Evolutionary conservation across 2,329 filamentous ascomycete species (phyloP).

Genomic region (Graphiopsis chlorocephala): DNA sequence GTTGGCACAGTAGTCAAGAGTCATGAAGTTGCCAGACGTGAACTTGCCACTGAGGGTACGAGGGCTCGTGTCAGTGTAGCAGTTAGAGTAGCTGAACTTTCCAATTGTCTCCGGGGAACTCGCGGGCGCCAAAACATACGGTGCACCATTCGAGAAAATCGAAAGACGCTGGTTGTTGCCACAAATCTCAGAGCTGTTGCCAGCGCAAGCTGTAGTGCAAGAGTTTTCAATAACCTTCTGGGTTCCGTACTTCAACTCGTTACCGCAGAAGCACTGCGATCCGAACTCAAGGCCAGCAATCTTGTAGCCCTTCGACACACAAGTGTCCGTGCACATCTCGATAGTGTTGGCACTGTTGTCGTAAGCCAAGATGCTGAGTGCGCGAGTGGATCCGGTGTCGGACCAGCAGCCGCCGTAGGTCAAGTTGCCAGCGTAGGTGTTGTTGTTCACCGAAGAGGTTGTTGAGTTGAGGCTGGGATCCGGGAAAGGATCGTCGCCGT

Average conservation of each 20-base stretch:
- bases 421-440: constrained; percentile 36
- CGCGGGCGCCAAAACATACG: constrained; percentile 23
- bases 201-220: constrained; percentile 32
- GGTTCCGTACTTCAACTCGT: constrained; percentile 25
- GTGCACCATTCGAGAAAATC: constrained; percentile 30
- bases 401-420: constrained; percentile 39
- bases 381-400: constrained; percentile 25
- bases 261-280: constrained; percentile 37
- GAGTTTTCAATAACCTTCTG: constrained; percentile 31
- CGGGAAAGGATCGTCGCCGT: constrained; percentile 35
- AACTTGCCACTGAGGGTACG: constrained; percentile 29
- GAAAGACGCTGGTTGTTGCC: constrained; percentile 33
- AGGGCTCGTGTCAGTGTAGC: constrained; percentile 32
- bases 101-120: constrained; percentile 30
- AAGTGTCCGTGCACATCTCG: constrained; percentile 32
- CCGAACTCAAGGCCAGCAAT: constrained; percentile 37
- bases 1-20: constrained; percentile 39
- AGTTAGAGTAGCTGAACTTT: constrained; percentile 28
- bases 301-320: constrained; percentile 30
- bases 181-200: constrained; percentile 33
- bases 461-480: constrained; percentile 30
- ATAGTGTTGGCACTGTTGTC: constrained; percentile 31
- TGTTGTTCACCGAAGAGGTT: constrained; percentile 24
- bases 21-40: constrained; percentile 35
- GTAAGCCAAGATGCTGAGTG: constrained; percentile 29